These are phyloP conservation scores for Venturia aucupariae DNA, from an alignment of 2,329 filamentous ascomycete species.

Conservation along the genomic window DNA sequence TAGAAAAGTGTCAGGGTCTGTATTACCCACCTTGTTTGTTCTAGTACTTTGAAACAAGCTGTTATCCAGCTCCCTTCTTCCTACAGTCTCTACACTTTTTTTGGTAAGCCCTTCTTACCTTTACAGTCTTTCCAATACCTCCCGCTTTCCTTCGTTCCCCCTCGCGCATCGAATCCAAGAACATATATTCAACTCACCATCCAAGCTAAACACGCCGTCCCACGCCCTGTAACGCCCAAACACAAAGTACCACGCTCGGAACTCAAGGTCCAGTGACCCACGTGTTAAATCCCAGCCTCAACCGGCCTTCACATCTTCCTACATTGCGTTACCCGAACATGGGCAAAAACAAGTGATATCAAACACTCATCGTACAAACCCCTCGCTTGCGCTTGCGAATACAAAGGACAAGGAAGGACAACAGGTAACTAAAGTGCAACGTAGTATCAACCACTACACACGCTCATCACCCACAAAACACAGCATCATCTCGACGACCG, in stretches of 20 bases:
- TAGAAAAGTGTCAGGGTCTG: background rate
- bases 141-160: too few relatives aligned
- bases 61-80: background rate
- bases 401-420: too few relatives aligned
- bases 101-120: too few relatives aligned
- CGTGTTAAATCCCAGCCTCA: background rate
- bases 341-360: background rate
- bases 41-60: background rate
- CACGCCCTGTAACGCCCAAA: background rate
- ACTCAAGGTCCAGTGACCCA: background rate
- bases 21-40: too few relatives aligned
- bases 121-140: too few relatives aligned
- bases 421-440: background rate
- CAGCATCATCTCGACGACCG: background rate
- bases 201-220: background rate
- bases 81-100: too few relatives aligned
- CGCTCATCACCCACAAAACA: background rate
- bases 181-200: too few relatives aligned
- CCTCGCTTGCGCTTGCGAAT: background rate
- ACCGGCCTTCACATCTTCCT: background rate
- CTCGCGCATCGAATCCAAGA: too few relatives aligned
- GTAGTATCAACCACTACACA: too few relatives aligned
- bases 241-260: background rate
- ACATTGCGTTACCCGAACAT: background rate
- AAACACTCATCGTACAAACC: background rate